Evolutionary conservation across 768 basidiomycete species (phyloP).

Genomic region (Trametes meyenii): DNA sequence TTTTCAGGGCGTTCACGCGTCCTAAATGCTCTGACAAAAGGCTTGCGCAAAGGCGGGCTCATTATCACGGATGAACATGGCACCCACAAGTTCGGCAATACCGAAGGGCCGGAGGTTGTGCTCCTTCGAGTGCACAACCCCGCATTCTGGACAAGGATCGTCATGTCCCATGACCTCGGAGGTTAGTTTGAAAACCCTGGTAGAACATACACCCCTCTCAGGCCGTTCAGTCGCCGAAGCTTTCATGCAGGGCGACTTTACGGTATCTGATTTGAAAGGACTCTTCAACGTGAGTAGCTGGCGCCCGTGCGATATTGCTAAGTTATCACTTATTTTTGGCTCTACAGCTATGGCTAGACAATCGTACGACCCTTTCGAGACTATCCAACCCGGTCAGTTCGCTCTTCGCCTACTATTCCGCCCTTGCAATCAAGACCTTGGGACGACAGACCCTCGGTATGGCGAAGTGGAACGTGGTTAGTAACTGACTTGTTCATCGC

Average conservation of each 20-base stretch:
- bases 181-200: background rate
- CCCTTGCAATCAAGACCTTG: constrained; percentile 53
- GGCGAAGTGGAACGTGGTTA: constrained; percentile 68
- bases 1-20: background rate
- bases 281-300: constrained; percentile 25
- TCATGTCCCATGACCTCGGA: constrained; percentile 11
- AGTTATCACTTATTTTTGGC: background rate
- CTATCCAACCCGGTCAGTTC: constrained; percentile 19
- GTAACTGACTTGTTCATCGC: background rate
- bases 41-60: background rate
- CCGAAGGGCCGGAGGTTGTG: background rate
- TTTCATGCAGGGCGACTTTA: constrained; percentile 32
- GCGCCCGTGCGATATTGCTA: background rate
- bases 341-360: constrained; percentile 30
- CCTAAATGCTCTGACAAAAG: background rate
- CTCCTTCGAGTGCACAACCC: constrained; percentile 3
- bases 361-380: constrained; percentile 26
- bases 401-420: constrained; percentile 22
- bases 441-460: constrained; percentile 69
- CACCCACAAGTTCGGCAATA: background rate
- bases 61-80: background rate
- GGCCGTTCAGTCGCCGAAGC: constrained; percentile 29
- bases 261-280: constrained; percentile 23
- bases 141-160: constrained; percentile 6
- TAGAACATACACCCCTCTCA: background rate